Evolutionary conservation across 257 asterid species (phyloP).

Genomic region (Jacaranda copaia): DNA sequence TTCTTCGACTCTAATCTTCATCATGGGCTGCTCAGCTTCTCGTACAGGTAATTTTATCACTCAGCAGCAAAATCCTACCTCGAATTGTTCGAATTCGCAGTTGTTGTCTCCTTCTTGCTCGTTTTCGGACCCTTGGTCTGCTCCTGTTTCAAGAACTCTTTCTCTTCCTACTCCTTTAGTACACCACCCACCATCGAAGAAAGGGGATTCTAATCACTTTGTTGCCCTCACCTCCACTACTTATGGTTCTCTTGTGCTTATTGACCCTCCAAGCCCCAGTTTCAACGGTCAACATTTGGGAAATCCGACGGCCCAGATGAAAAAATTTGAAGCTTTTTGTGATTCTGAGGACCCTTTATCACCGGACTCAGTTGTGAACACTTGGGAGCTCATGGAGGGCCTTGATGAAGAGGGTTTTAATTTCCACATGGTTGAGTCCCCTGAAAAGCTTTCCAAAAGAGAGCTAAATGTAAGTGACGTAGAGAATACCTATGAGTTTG

Average conservation of each 20-base stretch:
- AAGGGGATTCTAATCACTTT: constrained; percentile 74
- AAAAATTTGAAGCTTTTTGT: constrained; percentile 38
- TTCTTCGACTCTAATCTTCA: neutral
- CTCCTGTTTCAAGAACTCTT: constrained; percentile 61
- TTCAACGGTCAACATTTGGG: constrained; percentile 36
- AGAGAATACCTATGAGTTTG: constrained; percentile 46
- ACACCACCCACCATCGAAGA: constrained; percentile 63
- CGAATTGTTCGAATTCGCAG: constrained; percentile 51
- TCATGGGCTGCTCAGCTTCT: constrained; percentile 79
- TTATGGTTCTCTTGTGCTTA: constrained; percentile 75
- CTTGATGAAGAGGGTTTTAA: constrained; percentile 67
- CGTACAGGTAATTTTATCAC: constrained; percentile 59
- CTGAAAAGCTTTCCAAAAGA: constrained; percentile 18
- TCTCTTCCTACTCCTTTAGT: constrained; percentile 64
- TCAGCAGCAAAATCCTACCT: constrained; percentile 56
- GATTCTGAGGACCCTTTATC: constrained; percentile 65
- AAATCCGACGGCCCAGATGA: constrained; percentile 42
- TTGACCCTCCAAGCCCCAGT: constrained; percentile 50
- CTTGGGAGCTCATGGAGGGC: constrained; percentile 98
- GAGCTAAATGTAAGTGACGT: constrained; percentile 42
- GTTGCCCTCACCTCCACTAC: constrained; percentile 86
- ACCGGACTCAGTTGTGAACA: constrained; percentile 86
- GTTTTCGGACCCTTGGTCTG: constrained; percentile 57
- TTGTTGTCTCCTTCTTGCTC: constrained; percentile 52
- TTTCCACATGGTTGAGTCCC: constrained; percentile 53